A percentile compares a stretch with the other conserved stretches of the same genome.
Evolutionary conservation across 208 protist genomes (phyloP).

Genomic region (Trypanosoma lewisi): DNA sequence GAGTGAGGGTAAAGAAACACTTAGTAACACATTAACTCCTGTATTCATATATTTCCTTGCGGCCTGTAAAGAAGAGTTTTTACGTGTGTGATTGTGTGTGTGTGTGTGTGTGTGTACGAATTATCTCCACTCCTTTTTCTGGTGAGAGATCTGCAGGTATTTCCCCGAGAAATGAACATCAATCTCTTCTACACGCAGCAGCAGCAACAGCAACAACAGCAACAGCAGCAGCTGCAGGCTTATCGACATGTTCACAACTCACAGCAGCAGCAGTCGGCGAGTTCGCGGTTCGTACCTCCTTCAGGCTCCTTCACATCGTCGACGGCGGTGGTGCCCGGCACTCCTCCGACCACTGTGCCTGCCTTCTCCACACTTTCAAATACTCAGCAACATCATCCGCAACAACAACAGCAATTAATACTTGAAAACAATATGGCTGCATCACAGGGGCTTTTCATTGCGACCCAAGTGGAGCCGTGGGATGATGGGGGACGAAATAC

Average conservation of each 20-base stretch:
- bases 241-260: neutral
- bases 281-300: neutral
- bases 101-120: no score
- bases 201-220: neutral
- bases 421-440: constrained; percentile 1
- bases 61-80: no score
- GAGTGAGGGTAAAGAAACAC: no score
- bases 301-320: no score
- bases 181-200: neutral
- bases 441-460: neutral
- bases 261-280: neutral
- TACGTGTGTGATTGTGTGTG: no score
- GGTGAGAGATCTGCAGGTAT: neutral
- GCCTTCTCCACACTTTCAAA: neutral
- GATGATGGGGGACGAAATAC: neutral
- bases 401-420: neutral
- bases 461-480: neutral
- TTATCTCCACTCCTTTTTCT: no score
- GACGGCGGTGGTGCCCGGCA: no score
- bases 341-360: neutral
- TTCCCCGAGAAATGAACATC: neutral
- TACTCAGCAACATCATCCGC: constrained; percentile 5
- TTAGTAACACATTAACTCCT: no score
- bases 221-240: no score
- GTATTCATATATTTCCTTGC: no score